Evolutionary conservation across 2,329 filamentous ascomycete species (phyloP).

Genomic region (Colletotrichum shisoi): DNA sequence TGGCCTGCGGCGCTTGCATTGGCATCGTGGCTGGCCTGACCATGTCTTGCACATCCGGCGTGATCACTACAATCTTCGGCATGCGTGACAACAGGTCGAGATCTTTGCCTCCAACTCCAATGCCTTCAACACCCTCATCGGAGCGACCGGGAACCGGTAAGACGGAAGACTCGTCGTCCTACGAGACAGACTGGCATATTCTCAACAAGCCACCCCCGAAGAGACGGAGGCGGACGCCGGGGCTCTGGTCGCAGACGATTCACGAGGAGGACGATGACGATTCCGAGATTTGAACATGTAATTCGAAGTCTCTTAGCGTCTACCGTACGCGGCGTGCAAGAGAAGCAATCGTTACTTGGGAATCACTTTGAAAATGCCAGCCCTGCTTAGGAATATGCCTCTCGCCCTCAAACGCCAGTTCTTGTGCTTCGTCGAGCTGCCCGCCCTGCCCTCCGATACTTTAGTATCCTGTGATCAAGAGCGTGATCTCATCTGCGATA

Average conservation of each 20-base stretch:
- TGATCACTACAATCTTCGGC: slow-evolving; percentile 61
- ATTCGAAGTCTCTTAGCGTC: slow-evolving; percentile 7
- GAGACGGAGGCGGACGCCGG: slow-evolving; percentile 54
- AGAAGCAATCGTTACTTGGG: slow-evolving; percentile 19
- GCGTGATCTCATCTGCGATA: slow-evolving; percentile 57
- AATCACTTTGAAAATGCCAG: slow-evolving; percentile 32
- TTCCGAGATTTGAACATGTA: slow-evolving; percentile 51
- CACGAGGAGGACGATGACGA: slow-evolving; percentile 76
- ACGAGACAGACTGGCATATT: slow-evolving; percentile 50
- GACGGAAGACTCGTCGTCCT: slow-evolving; percentile 44
- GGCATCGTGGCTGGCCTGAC: slow-evolving; percentile 70
- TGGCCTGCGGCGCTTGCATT: slow-evolving; percentile 72
- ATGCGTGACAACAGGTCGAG: slow-evolving; percentile 48
- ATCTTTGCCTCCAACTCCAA: slow-evolving; percentile 33
- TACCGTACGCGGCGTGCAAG: slow-evolving; percentile 12
- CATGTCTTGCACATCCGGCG: slow-evolving; percentile 64
- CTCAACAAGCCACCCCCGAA: slow-evolving; percentile 49
- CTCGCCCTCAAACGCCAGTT: slow-evolving; percentile 31
- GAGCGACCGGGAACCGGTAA: slow-evolving; percentile 38
- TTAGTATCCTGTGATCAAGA: slow-evolving; percentile 15
- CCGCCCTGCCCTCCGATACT: slow-evolving; percentile 12
- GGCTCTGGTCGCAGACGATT: slow-evolving; percentile 71
- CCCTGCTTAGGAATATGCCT: slow-evolving; percentile 28
- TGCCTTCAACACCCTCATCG: slow-evolving; percentile 49
- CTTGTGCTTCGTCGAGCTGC: slow-evolving; percentile 26